A percentile compares a stretch with the other conserved stretches of the same genome.
Evolutionary conservation across 129 eudicot species (phyloP).

Genomic region (Sambucus nigra): DNA sequence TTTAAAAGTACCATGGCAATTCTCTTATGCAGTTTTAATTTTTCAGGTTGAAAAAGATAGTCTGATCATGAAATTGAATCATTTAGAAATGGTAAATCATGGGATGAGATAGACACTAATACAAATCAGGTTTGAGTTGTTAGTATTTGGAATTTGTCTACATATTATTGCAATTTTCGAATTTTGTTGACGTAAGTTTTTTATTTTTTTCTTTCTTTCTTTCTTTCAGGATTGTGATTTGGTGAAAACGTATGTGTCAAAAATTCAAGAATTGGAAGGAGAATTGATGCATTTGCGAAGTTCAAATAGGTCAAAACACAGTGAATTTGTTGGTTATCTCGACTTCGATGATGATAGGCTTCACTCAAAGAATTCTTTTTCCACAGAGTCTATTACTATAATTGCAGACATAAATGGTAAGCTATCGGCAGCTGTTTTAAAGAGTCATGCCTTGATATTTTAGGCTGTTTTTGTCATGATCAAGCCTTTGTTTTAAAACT

Average conservation of each 20-base stretch:
- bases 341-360: conserved; percentile 44
- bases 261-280: conserved; percentile 68
- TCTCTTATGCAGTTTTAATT: conserved; percentile 4
- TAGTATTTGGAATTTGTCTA: conserved; percentile 6
- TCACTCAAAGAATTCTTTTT: conserved; percentile 26
- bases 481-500: too few relatives aligned
- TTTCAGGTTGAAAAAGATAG: conserved; percentile 76
- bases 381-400: conserved; percentile 37
- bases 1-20: too few relatives aligned
- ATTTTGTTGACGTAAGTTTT: conserved; percentile 10
- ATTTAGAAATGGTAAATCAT: conserved; percentile 60
- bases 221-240: conserved; percentile 48
- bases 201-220: conserved; percentile 9
- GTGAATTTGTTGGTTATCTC: conserved; percentile 26
- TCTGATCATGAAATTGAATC: conserved; percentile 68
- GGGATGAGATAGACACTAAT: conserved; percentile 51
- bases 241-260: conserved; percentile 56
- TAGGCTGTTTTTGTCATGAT: too few relatives aligned
- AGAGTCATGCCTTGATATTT: too few relatives aligned
- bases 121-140: conserved; percentile 41
- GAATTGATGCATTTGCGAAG: conserved; percentile 44
- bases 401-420: conserved; percentile 43
- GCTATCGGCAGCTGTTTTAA: too few relatives aligned
- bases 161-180: conserved; percentile 3
- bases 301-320: conserved; percentile 32